phyloP scores from a whole-genome alignment of 805 yeast genomes.

The Spencermartinsiella europaea region DNA sequence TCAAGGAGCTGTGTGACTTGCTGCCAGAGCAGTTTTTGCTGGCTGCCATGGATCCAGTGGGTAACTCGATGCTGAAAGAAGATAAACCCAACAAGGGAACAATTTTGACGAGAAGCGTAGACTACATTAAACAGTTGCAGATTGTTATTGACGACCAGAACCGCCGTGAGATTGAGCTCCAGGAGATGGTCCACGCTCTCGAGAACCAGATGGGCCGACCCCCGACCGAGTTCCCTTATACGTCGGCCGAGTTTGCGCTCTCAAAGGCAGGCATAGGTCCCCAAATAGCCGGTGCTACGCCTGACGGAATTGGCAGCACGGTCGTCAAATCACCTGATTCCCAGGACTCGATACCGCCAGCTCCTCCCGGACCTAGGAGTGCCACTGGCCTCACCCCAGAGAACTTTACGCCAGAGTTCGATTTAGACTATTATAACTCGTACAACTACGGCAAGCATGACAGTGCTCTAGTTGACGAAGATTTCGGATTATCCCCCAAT shows the following conservation, averaged over 20 bases:
- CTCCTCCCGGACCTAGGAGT: background rate
- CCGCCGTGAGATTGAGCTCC: slow-evolving; percentile 69
- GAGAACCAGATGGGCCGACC: slow-evolving; percentile 42
- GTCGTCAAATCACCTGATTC: background rate
- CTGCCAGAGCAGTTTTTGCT: slow-evolving; percentile 52
- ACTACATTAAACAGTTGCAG: slow-evolving; percentile 63
- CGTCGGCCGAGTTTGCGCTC: slow-evolving; percentile 75
- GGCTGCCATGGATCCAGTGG: slow-evolving; percentile 14
- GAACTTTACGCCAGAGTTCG: slow-evolving; percentile 18
- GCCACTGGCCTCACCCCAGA: background rate
- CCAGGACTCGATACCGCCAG: background rate
- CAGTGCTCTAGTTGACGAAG: slow-evolving; percentile 76
- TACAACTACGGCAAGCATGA: slow-evolving; percentile 31
- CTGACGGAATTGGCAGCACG: background rate
- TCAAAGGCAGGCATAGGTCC: slow-evolving; percentile 55
- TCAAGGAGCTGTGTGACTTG: slow-evolving; percentile 72
- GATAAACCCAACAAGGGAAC: slow-evolving; percentile 81
- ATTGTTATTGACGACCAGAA: slow-evolving; percentile 66
- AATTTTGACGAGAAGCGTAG: slow-evolving; percentile 71
- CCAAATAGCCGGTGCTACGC: background rate
- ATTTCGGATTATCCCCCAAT: slow-evolving; percentile 39
- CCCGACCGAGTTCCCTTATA: slow-evolving; percentile 45
- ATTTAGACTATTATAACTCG: slow-evolving; percentile 13
- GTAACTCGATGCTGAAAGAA: slow-evolving; percentile 19
- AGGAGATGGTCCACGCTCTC: slow-evolving; percentile 52